phyloP scores from a whole-genome alignment of 2,329 filamentous ascomycete genomes.

The Fusarium luffae region DNA sequence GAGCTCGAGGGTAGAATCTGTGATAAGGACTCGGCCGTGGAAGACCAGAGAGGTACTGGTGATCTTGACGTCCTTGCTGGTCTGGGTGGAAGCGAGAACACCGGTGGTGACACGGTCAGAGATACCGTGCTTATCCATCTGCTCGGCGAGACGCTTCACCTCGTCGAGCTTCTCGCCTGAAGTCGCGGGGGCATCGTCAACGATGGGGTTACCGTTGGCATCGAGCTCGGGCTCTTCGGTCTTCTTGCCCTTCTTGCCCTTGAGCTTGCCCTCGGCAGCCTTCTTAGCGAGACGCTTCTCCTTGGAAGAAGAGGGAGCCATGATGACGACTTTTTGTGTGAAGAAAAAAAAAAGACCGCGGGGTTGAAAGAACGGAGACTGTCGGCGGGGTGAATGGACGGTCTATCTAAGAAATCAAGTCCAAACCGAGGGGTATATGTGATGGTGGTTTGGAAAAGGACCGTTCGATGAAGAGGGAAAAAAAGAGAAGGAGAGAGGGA shows the following conservation, averaged over 20 bases:
- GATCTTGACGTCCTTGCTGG: constrained; percentile 97
- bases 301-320: constrained; percentile 74
- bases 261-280: constrained; percentile 74
- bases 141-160: constrained; percentile 87
- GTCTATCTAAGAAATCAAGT: constrained; percentile 36
- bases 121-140: constrained; percentile 95
- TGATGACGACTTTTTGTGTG: constrained; percentile 46
- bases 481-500: constrained; percentile 30
- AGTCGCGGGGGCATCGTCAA: constrained; percentile 73
- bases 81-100: constrained; percentile 85
- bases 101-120: constrained; percentile 98
- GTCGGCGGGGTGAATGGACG: constrained; percentile 36
- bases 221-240: constrained; percentile 77
- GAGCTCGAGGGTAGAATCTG: constrained; percentile 91
- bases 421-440: constrained; percentile 42
- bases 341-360: constrained; percentile 35
- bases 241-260: constrained; percentile 75
- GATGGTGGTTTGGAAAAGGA: constrained; percentile 33
- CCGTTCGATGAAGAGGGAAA: constrained; percentile 38
- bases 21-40: constrained; percentile 96
- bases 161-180: constrained; percentile 78
- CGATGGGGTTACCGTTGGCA: constrained; percentile 66
- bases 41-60: constrained; percentile 93
- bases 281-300: constrained; percentile 78
- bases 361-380: constrained; percentile 45